Evolutionary conservation across 2,329 filamentous ascomycete species (phyloP).

Genomic region (Colletotrichum destructivum): DNA sequence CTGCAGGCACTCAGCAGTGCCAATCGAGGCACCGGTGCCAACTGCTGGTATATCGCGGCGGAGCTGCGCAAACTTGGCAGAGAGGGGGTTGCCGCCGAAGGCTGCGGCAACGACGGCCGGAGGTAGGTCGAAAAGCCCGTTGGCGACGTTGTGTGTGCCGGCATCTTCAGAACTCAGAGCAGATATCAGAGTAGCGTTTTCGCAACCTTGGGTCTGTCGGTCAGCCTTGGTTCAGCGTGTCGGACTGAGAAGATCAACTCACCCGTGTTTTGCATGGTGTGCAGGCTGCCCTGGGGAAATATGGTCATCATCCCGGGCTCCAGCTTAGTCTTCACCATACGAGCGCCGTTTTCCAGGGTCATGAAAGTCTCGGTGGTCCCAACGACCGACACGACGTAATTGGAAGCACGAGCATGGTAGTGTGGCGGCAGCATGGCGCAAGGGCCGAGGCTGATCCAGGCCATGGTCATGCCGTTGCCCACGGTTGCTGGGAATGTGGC

Average conservation of each 20-base stretch:
- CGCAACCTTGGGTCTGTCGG: slow-evolving; percentile 56
- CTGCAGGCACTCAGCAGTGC: slow-evolving; percentile 39
- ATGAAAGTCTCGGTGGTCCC: slow-evolving; percentile 68
- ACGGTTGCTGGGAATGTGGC: slow-evolving; percentile 65
- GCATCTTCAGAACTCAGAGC: slow-evolving; percentile 64
- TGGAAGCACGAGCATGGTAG: slow-evolving; percentile 64
- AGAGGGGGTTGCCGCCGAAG: slow-evolving; percentile 51
- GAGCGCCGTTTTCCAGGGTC: slow-evolving; percentile 66
- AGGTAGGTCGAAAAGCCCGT: slow-evolving; percentile 59
- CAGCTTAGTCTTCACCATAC: slow-evolving; percentile 57
- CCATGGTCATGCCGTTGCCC: slow-evolving; percentile 63
- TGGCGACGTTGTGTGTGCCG: slow-evolving; percentile 64
- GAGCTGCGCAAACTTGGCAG: slow-evolving; percentile 45
- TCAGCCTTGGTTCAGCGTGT: not conserved
- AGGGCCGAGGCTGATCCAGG: slow-evolving; percentile 62
- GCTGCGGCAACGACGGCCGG: slow-evolving; percentile 59
- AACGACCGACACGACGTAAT: slow-evolving; percentile 62
- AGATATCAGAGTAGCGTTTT: slow-evolving; percentile 63
- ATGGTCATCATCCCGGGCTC: slow-evolving; percentile 63
- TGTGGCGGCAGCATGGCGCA: slow-evolving; percentile 68
- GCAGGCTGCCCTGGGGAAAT: slow-evolving; percentile 63
- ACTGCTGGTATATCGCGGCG: slow-evolving; percentile 41
- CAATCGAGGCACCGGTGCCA: slow-evolving; percentile 42
- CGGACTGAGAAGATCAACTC: slow-evolving; percentile 38
- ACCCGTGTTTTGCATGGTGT: slow-evolving; percentile 67